Evolutionary conservation across 169 alveolate genomes (phyloP).

Genomic region (Blepharisma undulans): DNA sequence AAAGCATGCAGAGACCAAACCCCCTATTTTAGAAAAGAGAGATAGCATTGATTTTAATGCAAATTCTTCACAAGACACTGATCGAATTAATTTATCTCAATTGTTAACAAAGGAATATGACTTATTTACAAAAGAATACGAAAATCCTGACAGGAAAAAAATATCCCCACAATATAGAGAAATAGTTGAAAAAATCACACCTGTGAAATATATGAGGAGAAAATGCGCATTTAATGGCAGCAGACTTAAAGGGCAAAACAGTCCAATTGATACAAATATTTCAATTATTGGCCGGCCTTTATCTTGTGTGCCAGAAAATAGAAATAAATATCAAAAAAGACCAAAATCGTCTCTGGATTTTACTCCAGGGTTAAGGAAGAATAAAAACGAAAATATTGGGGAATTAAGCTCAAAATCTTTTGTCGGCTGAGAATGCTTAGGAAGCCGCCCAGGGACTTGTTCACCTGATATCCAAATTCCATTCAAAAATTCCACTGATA

Average conservation of each 20-base stretch:
- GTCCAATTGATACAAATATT: not conserved
- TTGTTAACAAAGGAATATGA: not conserved
- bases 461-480: not conserved
- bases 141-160: not conserved
- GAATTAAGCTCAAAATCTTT: not conserved
- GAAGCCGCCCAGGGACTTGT: not conserved
- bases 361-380: not conserved
- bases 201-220: not conserved
- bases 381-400: not conserved
- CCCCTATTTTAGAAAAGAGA: not conserved
- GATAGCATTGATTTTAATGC: not conserved
- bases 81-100: not conserved
- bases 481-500: not conserved
- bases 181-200: not conserved
- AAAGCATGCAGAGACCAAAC: not conserved
- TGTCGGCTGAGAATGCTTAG: not conserved
- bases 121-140: not conserved
- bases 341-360: not conserved
- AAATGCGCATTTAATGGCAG: not conserved
- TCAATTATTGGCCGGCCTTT: not conserved
- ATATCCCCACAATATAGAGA: not conserved
- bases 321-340: not conserved
- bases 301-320: not conserved
- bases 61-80: not conserved
- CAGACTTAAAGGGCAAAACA: not conserved